These are phyloP conservation scores for Calcarisporium arbuscula DNA, from an alignment of 2,329 filamentous ascomycete genomes.

Conservation along the genomic window DNA sequence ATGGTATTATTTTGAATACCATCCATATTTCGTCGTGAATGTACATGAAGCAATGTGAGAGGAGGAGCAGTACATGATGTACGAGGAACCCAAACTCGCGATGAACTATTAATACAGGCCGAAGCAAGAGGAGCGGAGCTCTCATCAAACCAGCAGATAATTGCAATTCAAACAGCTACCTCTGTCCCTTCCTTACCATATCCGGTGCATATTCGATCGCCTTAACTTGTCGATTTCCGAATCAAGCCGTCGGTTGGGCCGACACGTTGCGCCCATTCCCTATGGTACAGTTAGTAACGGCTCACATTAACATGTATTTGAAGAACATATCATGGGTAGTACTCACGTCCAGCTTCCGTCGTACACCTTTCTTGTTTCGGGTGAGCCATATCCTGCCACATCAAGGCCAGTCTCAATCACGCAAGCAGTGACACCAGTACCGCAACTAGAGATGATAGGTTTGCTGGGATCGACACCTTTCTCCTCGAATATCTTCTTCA, in stretches of 20 bases:
- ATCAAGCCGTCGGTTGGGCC: constrained; percentile 57
- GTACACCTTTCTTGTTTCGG: constrained; percentile 69
- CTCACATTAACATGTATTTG: not conserved
- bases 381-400: constrained; percentile 66
- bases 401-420: constrained; percentile 82
- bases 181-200: no score
- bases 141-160: no score
- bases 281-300: constrained; percentile 28
- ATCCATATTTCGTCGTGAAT: no score
- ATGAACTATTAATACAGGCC: no score
- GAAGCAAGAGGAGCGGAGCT: no score
- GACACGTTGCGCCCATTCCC: constrained; percentile 63
- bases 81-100: no score
- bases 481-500: constrained; percentile 69
- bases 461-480: constrained; percentile 73
- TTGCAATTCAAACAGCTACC: no score
- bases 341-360: constrained; percentile 98
- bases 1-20: no score
- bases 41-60: no score
- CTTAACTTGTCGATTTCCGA: constrained; percentile 40
- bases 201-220: no score
- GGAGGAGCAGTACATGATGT: no score
- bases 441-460: constrained; percentile 82
- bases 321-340: not conserved
- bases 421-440: constrained; percentile 89